phyloP scores from a whole-genome alignment of 2,329 filamentous ascomycete species.

The Raffaelea deltoideospora region DNA sequence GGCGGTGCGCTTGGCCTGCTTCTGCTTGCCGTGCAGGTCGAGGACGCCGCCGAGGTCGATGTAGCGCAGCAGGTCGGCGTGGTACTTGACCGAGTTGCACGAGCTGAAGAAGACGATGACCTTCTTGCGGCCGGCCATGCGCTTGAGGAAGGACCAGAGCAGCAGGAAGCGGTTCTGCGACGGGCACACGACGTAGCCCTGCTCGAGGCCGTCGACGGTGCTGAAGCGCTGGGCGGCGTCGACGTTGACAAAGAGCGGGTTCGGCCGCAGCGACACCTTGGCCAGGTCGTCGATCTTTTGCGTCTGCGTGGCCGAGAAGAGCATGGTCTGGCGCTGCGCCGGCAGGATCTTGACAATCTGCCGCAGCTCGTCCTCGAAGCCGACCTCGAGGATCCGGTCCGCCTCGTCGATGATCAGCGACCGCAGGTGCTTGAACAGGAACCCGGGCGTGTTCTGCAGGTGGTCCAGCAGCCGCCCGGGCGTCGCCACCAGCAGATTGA shows the following conservation, averaged over 20 bases:
- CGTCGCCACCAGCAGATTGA: slow-evolving; percentile 88
- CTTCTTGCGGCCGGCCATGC: slow-evolving; percentile 91
- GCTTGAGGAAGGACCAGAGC: slow-evolving; percentile 86
- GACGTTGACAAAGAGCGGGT: slow-evolving; percentile 93
- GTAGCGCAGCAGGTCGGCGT: slow-evolving; percentile 90
- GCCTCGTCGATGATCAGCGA: slow-evolving; percentile 92
- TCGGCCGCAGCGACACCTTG: slow-evolving; percentile 77
- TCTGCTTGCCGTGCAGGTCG: slow-evolving; percentile 85
- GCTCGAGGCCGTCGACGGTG: slow-evolving; percentile 86
- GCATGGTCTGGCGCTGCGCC: slow-evolving; percentile 79
- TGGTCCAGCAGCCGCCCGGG: slow-evolving; percentile 89
- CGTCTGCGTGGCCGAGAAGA: slow-evolving; percentile 98
- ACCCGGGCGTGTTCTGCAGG: slow-evolving; percentile 78
- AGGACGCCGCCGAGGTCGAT: slow-evolving; percentile 67
- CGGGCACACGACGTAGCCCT: slow-evolving; percentile 90
- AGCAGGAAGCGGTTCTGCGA: slow-evolving; percentile 87
- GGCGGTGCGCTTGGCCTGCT: slow-evolving; percentile 88
- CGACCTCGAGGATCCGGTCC: slow-evolving; percentile 89
- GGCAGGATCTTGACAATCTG: slow-evolving; percentile 92
- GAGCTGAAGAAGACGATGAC: slow-evolving; percentile 93
- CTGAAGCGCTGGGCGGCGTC: slow-evolving; percentile 64
- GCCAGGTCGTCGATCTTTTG: slow-evolving; percentile 97
- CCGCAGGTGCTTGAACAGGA: slow-evolving; percentile 84
- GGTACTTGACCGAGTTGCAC: slow-evolving; percentile 90
- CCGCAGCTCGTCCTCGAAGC: slow-evolving; percentile 97